These are phyloP conservation scores for Penicillium turbatum DNA, from an alignment of 495 filamentous ascomycete genomes.

Conservation along the genomic window DNA sequence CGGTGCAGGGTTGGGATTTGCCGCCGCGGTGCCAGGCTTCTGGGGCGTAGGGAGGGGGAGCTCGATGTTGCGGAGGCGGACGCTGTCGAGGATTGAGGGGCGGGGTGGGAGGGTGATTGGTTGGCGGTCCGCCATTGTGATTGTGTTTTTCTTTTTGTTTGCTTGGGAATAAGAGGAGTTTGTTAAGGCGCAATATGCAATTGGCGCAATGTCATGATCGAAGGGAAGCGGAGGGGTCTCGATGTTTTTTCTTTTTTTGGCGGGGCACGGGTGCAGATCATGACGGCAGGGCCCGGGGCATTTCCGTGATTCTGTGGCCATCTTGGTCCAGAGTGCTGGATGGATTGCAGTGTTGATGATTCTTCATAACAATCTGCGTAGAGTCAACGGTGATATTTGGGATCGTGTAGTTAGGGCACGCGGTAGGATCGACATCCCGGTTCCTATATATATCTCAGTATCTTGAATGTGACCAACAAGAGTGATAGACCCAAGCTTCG, in stretches of 20 bases:
- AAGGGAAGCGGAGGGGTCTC: background rate
- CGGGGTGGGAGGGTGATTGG: conserved; percentile 33
- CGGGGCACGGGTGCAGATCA: conserved; percentile 23
- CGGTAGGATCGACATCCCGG: too few relatives aligned
- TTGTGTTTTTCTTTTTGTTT: background rate
- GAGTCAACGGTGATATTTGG: too few relatives aligned
- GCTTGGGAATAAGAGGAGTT: background rate
- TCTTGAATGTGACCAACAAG: too few relatives aligned
- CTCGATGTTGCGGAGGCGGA: conserved; percentile 41
- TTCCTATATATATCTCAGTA: too few relatives aligned
- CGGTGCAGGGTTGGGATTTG: conserved; percentile 45
- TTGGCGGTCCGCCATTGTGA: conserved; percentile 24
- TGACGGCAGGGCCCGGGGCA: conserved; percentile 9
- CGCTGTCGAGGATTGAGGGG: conserved; percentile 38
- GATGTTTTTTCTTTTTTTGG: conserved; percentile 14
- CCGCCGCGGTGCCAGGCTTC: conserved; percentile 45
- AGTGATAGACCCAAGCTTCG: too few relatives aligned
- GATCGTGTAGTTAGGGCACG: too few relatives aligned
- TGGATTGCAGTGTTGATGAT: too few relatives aligned
- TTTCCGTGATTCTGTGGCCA: background rate
- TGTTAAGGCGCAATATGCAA: background rate
- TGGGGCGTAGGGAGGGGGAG: conserved; percentile 40
- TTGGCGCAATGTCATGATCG: background rate
- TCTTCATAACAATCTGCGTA: too few relatives aligned
- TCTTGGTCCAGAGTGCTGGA: background rate